Base-by-base conservation (phyloP, 1,284 basidiomycete species). In the Pyrrhoderma noxium region DNA sequence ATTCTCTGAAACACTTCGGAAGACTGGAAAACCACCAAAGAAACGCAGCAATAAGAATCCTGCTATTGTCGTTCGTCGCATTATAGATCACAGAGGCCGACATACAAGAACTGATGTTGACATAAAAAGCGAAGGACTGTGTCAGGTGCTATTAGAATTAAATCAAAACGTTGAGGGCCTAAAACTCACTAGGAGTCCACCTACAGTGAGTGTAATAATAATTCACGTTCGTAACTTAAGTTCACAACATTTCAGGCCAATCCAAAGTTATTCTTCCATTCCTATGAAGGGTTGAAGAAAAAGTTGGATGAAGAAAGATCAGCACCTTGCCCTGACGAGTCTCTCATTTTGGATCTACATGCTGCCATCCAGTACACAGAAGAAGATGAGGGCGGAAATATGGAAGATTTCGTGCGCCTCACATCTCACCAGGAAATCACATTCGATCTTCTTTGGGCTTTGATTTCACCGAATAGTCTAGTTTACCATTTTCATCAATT, bases 191-290 rank as follows among this genome's bases (percentile, higher is more conserved):
- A 25, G 16, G 27, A 44, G 16, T 14, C 48, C 22, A 8, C 48
- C 43, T 23, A 41, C 18, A 22, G 39, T 39, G 36, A 40, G 36
- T 31, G 27, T 31, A 31, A 11, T 31, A 31, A 5, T 31, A 31
- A 5, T 44, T 25, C 42, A 44, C 21, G 3, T 2, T 18, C 5
- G 7, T 23, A 3, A n/a, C n/a, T 5, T 2, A 16, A 22, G 1
- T 23, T 8, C 3, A 3, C 21, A 9, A 44, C 8, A n/a, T 18
- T 18, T 47, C 39, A 51, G 78, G 76, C 62, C 80, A 44, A 73
- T 78, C 78, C 2, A 73, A 80, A 44, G 68, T 76, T 2, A 70
- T 80, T 60, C 65, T 81, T 21, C 71, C 72, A 1, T 77, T 75
- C 68, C 67, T 76, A 22, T 66, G 69, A 2, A 64, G 69, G 43